Conservation (phyloP, 768 basidiomycete species). For the Coprinopsis strossmayeri region DNA sequence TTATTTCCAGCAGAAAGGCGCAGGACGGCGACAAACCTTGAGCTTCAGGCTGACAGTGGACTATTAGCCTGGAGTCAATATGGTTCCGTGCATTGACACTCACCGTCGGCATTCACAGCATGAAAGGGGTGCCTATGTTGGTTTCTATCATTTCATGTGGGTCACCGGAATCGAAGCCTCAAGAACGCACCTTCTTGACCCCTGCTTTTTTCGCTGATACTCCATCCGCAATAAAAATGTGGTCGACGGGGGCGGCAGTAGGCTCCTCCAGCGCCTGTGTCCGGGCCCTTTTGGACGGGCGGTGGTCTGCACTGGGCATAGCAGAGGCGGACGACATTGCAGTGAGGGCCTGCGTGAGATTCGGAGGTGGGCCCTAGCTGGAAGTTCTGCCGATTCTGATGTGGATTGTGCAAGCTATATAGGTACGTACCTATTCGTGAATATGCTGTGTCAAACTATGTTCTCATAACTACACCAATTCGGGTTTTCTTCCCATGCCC, state of each 20-base stretch:
- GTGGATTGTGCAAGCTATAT: conserved; percentile 6
- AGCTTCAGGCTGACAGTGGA: conserved; percentile 37
- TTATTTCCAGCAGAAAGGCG: conserved; percentile 5
- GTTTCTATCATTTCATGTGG: conserved; percentile 3
- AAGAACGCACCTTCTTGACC: conserved; percentile 37
- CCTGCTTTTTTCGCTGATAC: conserved; percentile 37
- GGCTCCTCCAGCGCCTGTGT: conserved; percentile 5
- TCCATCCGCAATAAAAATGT: conserved; percentile 46
- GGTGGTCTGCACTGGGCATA: neutral
- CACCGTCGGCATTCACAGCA: conserved; percentile 61
- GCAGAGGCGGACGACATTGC: neutral
- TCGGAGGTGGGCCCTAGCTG: conserved; percentile 11
- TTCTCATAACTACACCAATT: conserved; percentile 3
- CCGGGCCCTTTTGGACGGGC: conserved; percentile 5
- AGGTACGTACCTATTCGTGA: neutral
- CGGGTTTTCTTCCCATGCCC: conserved; percentile 5
- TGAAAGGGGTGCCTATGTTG: conserved; percentile 42
- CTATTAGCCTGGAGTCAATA: conserved; percentile 8
- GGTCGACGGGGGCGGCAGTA: conserved; percentile 32
- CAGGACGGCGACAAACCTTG: conserved; percentile 34
- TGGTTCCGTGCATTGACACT: conserved; percentile 9
- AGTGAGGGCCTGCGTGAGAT: conserved; percentile 7
- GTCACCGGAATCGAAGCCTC: conserved; percentile 1
- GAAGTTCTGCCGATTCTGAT: conserved; percentile 8
- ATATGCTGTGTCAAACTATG: conserved; percentile 7